Conservation (phyloP, 1,284 basidiomycete species). For the Heterobasidion annosum region DNA sequence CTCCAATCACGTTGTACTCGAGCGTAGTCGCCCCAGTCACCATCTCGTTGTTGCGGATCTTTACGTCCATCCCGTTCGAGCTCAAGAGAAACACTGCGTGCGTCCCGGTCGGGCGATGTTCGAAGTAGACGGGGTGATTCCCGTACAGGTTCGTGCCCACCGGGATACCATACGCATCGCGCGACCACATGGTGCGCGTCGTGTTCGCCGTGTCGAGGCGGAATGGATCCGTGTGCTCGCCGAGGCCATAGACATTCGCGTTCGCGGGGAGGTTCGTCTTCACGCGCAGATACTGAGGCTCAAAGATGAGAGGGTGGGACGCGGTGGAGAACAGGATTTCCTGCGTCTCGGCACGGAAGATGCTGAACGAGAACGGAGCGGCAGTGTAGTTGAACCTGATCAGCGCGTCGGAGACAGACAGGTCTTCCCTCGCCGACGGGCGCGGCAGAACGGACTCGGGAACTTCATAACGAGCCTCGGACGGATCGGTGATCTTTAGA, state of each 20-base stretch:
- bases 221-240: constrained; percentile 66
- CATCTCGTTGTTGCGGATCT: constrained; percentile 35
- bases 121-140: constrained; percentile 63
- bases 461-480: constrained; percentile 54
- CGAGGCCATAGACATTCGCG: constrained; percentile 73
- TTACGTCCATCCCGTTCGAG: constrained; percentile 70
- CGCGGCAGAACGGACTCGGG: constrained; percentile 58
- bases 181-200: constrained; percentile 60
- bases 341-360: constrained; percentile 42
- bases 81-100: constrained; percentile 64
- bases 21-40: constrained; percentile 27
- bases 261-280: constrained; percentile 44
- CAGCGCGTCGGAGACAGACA: constrained; percentile 23
- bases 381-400: constrained; percentile 62
- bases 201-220: constrained; percentile 51
- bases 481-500: constrained; percentile 61
- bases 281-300: constrained; percentile 71
- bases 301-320: constrained; percentile 58
- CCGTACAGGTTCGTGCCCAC: constrained; percentile 54
- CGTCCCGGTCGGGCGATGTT: constrained; percentile 51
- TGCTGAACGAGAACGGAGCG: constrained; percentile 65
- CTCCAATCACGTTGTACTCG: constrained; percentile 68
- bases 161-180: constrained; percentile 53
- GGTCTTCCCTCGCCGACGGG: constrained; percentile 26
- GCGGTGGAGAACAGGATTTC: constrained; percentile 67